Percentiles rank a stretch among this genome's conserved stretches.
phyloP scores from a whole-genome alignment of 768 basidiomycete species.

The Trametes sanguinea region DNA sequence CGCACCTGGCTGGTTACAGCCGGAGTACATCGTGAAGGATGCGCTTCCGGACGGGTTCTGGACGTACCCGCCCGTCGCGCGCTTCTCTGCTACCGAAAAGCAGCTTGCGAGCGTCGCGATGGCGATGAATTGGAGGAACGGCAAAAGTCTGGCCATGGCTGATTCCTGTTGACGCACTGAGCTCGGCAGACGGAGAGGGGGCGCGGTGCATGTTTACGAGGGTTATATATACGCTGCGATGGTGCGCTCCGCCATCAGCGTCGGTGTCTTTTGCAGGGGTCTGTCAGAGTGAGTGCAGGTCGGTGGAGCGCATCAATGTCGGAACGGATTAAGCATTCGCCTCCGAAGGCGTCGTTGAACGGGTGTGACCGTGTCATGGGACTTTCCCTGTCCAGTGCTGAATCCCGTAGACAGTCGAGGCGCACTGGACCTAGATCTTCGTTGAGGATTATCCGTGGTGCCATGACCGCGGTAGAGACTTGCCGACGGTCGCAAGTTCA shows the following conservation, averaged over 20 bases:
- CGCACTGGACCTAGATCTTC: background rate
- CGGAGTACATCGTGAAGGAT: conserved; percentile 60
- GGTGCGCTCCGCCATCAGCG: background rate
- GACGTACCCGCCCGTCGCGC: conserved; percentile 52
- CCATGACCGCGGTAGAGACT: background rate
- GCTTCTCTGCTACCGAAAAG: conserved; percentile 21
- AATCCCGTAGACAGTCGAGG: background rate
- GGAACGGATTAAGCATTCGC: conserved; percentile 1
- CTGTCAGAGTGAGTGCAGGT: background rate
- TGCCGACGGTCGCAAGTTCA: background rate
- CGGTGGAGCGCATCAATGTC: conserved; percentile 13
- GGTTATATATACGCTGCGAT: background rate
- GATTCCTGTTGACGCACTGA: background rate
- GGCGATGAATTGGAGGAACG: conserved; percentile 13
- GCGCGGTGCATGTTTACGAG: background rate
- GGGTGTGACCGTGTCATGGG: background rate
- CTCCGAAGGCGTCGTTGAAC: background rate
- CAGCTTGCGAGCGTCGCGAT: conserved; percentile 20
- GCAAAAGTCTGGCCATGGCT: conserved; percentile 8
- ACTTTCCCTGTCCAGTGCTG: background rate
- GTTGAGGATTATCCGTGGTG: too few species aligned
- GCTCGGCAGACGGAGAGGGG: background rate
- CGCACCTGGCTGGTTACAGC: conserved; percentile 51
- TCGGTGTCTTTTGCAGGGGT: background rate
- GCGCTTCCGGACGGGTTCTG: conserved; percentile 53